Conservation (phyloP, 768 basidiomycete species). For the Amanita rubescens region DNA sequence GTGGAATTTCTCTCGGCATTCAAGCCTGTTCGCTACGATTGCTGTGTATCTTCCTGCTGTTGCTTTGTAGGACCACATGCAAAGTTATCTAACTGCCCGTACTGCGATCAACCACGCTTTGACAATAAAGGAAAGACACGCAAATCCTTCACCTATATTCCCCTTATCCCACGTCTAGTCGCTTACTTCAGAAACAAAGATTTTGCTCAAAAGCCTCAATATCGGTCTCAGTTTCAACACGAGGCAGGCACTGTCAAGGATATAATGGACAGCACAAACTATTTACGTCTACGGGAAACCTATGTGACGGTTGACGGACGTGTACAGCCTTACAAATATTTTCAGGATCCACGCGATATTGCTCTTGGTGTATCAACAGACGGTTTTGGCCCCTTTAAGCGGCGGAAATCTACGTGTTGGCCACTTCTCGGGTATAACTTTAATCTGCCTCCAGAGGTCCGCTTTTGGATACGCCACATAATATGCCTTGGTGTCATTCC, state of each 20-base stretch:
- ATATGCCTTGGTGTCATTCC: slow-evolving; percentile 37
- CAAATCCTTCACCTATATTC: slow-evolving; percentile 28
- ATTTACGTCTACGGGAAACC: neutral
- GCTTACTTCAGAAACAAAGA: slow-evolving; percentile 20
- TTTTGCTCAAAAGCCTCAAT: slow-evolving; percentile 6
- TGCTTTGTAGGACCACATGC: slow-evolving; percentile 27
- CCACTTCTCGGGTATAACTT: slow-evolving; percentile 35
- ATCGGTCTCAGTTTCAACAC: neutral
- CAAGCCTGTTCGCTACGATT: slow-evolving; percentile 26
- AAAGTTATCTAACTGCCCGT: slow-evolving; percentile 19
- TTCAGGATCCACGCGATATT: slow-evolving; percentile 30
- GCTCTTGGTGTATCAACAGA: slow-evolving; percentile 36
- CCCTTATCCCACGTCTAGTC: slow-evolving; percentile 19
- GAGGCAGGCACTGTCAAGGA: neutral
- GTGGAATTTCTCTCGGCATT: slow-evolving; percentile 13
- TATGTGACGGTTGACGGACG: slow-evolving; percentile 12
- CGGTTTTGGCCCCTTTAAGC: slow-evolving; percentile 33
- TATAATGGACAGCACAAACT: neutral
- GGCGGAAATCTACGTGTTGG: slow-evolving; percentile 26
- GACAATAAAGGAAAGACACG: slow-evolving; percentile 9
- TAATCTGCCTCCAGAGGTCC: slow-evolving; percentile 24
- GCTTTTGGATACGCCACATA: slow-evolving; percentile 27
- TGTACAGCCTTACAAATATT: slow-evolving; percentile 20
- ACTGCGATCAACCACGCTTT: neutral
- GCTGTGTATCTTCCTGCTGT: slow-evolving; percentile 35